Evolutionary conservation across 371 early-diverging fungal species (phyloP).

Genomic region (Catenaria anguillulae): DNA sequence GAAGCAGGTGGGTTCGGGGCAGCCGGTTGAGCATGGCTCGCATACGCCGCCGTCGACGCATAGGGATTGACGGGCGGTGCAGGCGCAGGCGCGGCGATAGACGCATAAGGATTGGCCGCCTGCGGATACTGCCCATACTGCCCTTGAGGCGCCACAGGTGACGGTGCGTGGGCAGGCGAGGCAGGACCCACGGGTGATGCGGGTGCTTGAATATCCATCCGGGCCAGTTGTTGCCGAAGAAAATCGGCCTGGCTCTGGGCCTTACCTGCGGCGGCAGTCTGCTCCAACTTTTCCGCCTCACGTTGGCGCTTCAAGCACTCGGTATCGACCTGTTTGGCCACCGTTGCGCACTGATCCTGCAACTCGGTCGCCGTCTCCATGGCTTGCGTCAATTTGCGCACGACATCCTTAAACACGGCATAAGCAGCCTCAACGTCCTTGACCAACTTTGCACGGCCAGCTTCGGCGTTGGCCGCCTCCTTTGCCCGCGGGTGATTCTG

Average conservation of each 20-base stretch:
- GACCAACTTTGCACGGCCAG: neutral
- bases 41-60: no score
- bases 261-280: constrained; percentile 9
- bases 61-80: no score
- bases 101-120: neutral
- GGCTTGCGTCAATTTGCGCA: constrained; percentile 21
- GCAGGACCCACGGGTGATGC: constrained; percentile 12
- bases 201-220: constrained; percentile 9
- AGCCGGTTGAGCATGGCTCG: no score
- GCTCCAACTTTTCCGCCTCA: constrained; percentile 1
- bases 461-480: neutral
- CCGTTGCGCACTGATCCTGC: neutral
- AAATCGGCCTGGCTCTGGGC: constrained; percentile 6
- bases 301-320: constrained; percentile 12
- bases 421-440: constrained; percentile 40
- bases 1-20: no score
- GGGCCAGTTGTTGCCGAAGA: neutral
- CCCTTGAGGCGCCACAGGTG: neutral
- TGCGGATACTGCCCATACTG: neutral
- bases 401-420: constrained; percentile 46
- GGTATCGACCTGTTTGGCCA: constrained; percentile 1
- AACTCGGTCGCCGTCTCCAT: neutral
- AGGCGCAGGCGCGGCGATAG: neutral
- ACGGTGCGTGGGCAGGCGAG: neutral
- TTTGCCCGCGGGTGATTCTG: constrained; percentile 27